These are phyloP conservation scores for Pugionium dolabratum DNA, from an alignment of 345 rosid genomes.

Conservation along the genomic window DNA sequence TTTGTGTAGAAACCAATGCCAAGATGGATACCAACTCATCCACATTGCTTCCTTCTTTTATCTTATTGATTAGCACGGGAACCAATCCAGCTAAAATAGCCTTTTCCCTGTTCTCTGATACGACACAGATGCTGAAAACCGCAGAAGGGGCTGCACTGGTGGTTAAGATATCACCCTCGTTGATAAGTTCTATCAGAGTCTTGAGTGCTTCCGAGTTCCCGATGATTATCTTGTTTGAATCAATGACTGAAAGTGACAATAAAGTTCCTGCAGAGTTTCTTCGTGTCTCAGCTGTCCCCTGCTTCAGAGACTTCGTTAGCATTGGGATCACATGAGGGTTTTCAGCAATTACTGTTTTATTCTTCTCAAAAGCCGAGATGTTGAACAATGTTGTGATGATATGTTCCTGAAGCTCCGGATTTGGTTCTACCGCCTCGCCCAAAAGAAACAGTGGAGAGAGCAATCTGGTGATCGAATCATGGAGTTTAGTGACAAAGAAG, in stretches of 20 bases:
- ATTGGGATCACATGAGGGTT: slow-evolving; percentile 47
- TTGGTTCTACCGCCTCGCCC: slow-evolving; percentile 33
- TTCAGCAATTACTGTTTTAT: slow-evolving; percentile 42
- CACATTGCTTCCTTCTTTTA: slow-evolving; percentile 41
- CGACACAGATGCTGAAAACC: slow-evolving; percentile 46
- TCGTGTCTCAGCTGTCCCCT: slow-evolving; percentile 47
- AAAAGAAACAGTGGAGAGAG: slow-evolving; percentile 41
- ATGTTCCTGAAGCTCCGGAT: slow-evolving; percentile 36
- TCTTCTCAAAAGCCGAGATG: slow-evolving; percentile 47
- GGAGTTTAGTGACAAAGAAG: slow-evolving; percentile 42
- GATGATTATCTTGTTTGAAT: slow-evolving; percentile 39
- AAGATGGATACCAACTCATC: slow-evolving; percentile 53
- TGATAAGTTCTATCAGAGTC: slow-evolving; percentile 51
- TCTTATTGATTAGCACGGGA: slow-evolving; percentile 43
- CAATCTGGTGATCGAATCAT: slow-evolving; percentile 44
- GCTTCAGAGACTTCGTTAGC: slow-evolving; percentile 43
- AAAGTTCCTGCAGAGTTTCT: slow-evolving; percentile 58
- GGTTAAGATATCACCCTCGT: slow-evolving; percentile 47
- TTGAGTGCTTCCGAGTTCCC: slow-evolving; percentile 54
- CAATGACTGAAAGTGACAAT: slow-evolving; percentile 40
- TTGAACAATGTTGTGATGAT: slow-evolving; percentile 50
- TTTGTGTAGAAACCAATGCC: slow-evolving; percentile 47
- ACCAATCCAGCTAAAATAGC: slow-evolving; percentile 50
- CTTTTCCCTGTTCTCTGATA: slow-evolving; percentile 40
- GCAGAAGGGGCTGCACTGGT: slow-evolving; percentile 52